Percentiles rank a stretch among this genome's conserved stretches.
phyloP scores from a whole-genome alignment of 805 yeast genomes.

The Saturnispora dispora region DNA sequence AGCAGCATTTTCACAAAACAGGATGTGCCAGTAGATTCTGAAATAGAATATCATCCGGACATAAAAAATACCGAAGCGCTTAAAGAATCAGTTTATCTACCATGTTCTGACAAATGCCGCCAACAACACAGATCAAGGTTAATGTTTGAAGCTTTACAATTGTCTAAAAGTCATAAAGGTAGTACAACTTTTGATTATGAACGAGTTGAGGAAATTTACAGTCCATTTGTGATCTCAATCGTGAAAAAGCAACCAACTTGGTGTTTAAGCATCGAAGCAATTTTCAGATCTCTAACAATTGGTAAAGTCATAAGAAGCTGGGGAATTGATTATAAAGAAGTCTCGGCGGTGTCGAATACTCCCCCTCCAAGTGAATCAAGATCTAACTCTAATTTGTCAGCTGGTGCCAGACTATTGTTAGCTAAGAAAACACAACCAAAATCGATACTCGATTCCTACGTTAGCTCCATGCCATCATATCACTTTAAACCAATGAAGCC shows the following conservation, averaged over 20 bases:
- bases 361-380: not conserved
- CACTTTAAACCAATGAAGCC: conserved; percentile 69
- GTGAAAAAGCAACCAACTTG: conserved; percentile 52
- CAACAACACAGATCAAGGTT: conserved; percentile 48
- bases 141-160: conserved; percentile 53
- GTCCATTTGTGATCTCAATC: conserved; percentile 37
- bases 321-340: conserved; percentile 6
- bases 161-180: conserved; percentile 12
- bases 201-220: conserved; percentile 30
- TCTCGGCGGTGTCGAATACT: not conserved
- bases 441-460: conserved; percentile 20
- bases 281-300: conserved; percentile 27
- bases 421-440: conserved; percentile 2
- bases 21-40: not conserved
- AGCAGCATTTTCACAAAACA: not conserved
- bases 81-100: conserved; percentile 18
- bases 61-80: not conserved
- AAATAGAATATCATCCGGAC: not conserved
- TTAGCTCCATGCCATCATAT: conserved; percentile 30
- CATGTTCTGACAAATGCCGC: conserved; percentile 68
- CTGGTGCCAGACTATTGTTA: conserved; percentile 2
- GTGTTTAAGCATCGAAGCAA: conserved; percentile 56
- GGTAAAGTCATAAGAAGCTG: conserved; percentile 6
- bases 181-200: conserved; percentile 19
- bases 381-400: not conserved